Evolutionary conservation across 768 basidiomycete genomes (phyloP), one percentile per base, ranked within the genome.

Genomic region (Boletus rubropictus): DNA sequence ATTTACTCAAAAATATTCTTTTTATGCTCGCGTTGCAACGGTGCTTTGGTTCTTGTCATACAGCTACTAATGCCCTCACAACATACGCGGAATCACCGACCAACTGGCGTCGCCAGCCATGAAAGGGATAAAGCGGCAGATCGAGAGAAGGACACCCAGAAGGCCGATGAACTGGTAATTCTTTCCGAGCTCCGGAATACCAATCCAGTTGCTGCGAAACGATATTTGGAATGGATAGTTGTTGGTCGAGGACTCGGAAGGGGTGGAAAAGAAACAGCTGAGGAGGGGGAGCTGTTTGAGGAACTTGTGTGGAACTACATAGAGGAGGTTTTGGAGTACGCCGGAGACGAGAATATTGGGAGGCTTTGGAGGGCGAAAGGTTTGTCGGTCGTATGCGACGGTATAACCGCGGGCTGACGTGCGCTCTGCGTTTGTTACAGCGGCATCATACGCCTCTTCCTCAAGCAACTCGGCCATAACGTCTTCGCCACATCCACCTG

Each of bases 221-320:
- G 79, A 52, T 94, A 82, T 61, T 70, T 96, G 4, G 92, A 95
- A 59, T 81, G 90, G 63, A 69, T 94, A 1, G 81, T 94, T 3
- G 66, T 95, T 20, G 77, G 79, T 44, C 79, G 80, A 52, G 77
- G 81, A 9, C 49, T 57, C 7, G 60, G 58, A 42, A 60, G 49
- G 24, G 44, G 55, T 24, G 58, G 61, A 9, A 63, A 53, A 24
- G 61, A 63, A 18, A 51, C 51, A 15, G n/a, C 25, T 6, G 51
- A 49, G 15, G 60, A 57, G 20, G 48, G 22, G 8, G 51, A 75
- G 10, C 63, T 92, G 4, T 89, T 94, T 51, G 77, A 74, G 22
- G 77, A 81, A 47, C 69, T 93, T n/a, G 82, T 81, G 6, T 51
- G 65, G 34, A 62, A 71, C 3, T 85, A 73, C 51, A 59, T 87